Base-by-base conservation (phyloP, 768 basidiomycete species). In the Auricularia cornea region DNA sequence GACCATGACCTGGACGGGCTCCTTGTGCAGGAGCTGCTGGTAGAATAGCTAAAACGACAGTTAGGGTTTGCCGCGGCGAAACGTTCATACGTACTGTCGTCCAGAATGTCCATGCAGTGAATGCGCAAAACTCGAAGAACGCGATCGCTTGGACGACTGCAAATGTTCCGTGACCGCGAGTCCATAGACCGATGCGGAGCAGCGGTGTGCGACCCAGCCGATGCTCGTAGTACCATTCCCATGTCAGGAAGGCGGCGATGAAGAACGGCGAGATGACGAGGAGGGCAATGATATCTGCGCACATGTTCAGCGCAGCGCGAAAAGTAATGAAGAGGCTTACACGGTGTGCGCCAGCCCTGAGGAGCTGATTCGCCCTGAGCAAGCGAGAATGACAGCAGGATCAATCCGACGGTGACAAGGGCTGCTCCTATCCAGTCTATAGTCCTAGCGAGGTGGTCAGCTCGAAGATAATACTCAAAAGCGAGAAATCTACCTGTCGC, bases 391-490 rank as follows among this genome's bases (percentile, higher is more conserved):
- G 87, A 79, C 65, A 94, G 78, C 0, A 93, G 73, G 1, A 88
- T 81, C 32, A 93, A 74, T 0, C 88, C 90, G 0, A 76, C 71
- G 0, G 89, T 90, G 62, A 85, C 74, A 16, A 93, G 72, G 18
- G 80, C 72, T 0, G 87, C 88, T 2, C 92, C 92, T n/a, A 89
- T 72, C 89, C 90, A 92, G 65, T 94, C 92, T 0, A 93, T 79
- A 0, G 85, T 77, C 76, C 71, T 62, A 81, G 81, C 59, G 20
- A 30, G 26, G 18, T n/a, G 16, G 16, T 38, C 10, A 38, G 35
- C 35, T 38, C 35, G 16, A 14, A 5, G 12, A 12, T 23, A 48
- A 48, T 6, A 18, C 23, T 6, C 20, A 38, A 38, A 14, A 6
- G 44, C 20, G 5, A 12, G 23, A 20, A 20, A 3, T 3, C 20